Conservation (phyloP, 1,139 yeast genomes). For the Taphrina pruni region DNA sequence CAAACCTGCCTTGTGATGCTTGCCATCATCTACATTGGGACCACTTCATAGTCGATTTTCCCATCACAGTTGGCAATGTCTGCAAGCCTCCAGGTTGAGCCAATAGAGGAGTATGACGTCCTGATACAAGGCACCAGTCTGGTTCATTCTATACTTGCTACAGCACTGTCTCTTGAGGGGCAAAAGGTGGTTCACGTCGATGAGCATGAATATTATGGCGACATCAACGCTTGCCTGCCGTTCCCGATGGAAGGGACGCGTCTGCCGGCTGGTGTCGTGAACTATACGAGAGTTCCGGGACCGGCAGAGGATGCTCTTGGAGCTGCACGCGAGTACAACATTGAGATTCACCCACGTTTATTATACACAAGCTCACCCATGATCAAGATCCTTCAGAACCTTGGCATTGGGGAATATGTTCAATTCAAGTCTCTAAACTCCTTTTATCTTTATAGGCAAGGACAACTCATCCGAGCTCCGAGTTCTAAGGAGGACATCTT, state of each 20-base stretch:
- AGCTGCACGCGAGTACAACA: slow-evolving; percentile 75
- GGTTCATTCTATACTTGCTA: slow-evolving; percentile 85
- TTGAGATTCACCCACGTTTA: slow-evolving; percentile 86
- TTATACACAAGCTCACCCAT: slow-evolving; percentile 88
- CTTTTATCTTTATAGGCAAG: slow-evolving; percentile 82
- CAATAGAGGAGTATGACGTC: slow-evolving; percentile 66
- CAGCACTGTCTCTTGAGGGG: slow-evolving; percentile 50
- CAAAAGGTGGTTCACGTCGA: slow-evolving; percentile 65
- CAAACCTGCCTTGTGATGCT: no score
- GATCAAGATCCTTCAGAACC: slow-evolving; percentile 73
- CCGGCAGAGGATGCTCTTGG: neutral
- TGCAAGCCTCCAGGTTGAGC: neutral
- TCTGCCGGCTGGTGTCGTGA: neutral
- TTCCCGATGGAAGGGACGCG: slow-evolving; percentile 63
- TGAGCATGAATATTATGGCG: slow-evolving; percentile 83
- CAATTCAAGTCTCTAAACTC: slow-evolving; percentile 88
- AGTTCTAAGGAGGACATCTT: slow-evolving; percentile 92
- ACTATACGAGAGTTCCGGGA: slow-evolving; percentile 6
- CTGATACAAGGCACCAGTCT: slow-evolving; percentile 91
- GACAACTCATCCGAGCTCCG: slow-evolving; percentile 58
- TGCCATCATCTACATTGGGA: no score
- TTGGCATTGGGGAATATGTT: slow-evolving; percentile 86
- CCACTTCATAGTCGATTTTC: no score
- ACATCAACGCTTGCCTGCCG: slow-evolving; percentile 80
- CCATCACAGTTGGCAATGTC: neutral